Base-by-base conservation (phyloP, 2,329 filamentous ascomycete genomes). In the Botrytis fabae region DNA sequence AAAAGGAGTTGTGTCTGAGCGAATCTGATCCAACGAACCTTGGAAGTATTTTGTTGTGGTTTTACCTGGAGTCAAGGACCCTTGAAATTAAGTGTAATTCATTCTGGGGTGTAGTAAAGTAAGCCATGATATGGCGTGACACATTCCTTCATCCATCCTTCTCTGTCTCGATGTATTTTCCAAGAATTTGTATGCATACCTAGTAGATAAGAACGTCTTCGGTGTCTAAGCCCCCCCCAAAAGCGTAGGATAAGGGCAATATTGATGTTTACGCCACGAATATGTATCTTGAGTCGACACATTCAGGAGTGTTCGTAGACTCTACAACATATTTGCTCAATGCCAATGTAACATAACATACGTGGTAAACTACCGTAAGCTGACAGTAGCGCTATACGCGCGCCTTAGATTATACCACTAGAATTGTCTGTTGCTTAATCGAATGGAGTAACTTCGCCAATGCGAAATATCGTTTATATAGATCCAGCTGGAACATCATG, bases 1-100 rank as follows among this genome's bases (percentile, higher is more conserved):
- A 62, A 62, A 62, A 62, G 60, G 61, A 42, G 40, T 42, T 28
- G 38, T 42, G 61, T 62, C 35, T 38, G 60, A 40, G 25, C 61
- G 40, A 44, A 63, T 44, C 40, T 25, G 38, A 10, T 44, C 38
- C 38, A 38, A 40, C 25, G 40, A 44, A 42, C 38, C 38, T 63
- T 63, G 16, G 16, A 20, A 42, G 60, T n/a, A 28, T 28, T 42
- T 63, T 42, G 60, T 63, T 28, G n/a, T 42, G 35, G 14, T n/a
- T 61, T 12, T 40, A 25, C 51, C 14, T 9, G 51, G 51, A 57
- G n/a, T 38, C 59, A 22, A 61, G 35, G 59, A 40, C 28, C 35
- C 35, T 38, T 14, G 35, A n/a, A 61, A 61, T n/a, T 12, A 61
- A n/a, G 25, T 42, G 42, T 28, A 38, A 10, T 40, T 25, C 38